Evolutionary conservation across 495 filamentous ascomycete species (phyloP).

Genomic region (Penicillium paxilli): DNA sequence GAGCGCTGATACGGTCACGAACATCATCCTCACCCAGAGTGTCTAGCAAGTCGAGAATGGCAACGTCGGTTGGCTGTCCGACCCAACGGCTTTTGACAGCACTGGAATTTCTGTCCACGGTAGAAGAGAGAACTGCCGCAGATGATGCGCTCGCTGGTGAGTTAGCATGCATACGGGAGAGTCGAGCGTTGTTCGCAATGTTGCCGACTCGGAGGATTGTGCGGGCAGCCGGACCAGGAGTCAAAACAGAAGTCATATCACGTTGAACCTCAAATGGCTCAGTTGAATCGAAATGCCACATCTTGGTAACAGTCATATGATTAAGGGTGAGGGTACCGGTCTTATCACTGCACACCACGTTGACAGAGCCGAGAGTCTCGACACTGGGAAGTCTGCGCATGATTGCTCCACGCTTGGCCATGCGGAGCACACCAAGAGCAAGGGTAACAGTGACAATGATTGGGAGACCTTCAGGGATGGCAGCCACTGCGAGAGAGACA

Average conservation of each 20-base stretch:
- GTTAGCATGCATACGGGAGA: constrained; percentile 61
- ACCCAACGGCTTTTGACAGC: constrained; percentile 84
- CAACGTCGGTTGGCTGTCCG: constrained; percentile 95
- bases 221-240: constrained; percentile 68
- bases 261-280: constrained; percentile 73
- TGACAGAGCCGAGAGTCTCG: constrained; percentile 95
- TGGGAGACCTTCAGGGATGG: constrained; percentile 94
- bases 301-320: constrained; percentile 96
- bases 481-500: constrained; percentile 93
- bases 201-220: constrained; percentile 88
- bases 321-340: constrained; percentile 95
- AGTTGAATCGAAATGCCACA: constrained; percentile 84
- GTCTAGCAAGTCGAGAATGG: constrained; percentile 89
- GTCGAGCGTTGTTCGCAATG: constrained; percentile 90
- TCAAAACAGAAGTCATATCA: constrained; percentile 58
- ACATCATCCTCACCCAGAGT: constrained; percentile 87
- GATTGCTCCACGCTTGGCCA: constrained; percentile 91
- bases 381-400: constrained; percentile 94
- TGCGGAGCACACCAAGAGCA: constrained; percentile 88
- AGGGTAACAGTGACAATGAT: constrained; percentile 98
- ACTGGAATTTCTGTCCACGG: constrained; percentile 60
- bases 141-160: constrained; percentile 67
- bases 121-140: constrained; percentile 75
- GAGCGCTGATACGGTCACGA: constrained; percentile 75
- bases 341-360: constrained; percentile 98